Percentiles rank a stretch among this genome's conserved stretches.
phyloP scores from a whole-genome alignment of 306 rosid species.

The Psophocarpus tetragonolobus region DNA sequence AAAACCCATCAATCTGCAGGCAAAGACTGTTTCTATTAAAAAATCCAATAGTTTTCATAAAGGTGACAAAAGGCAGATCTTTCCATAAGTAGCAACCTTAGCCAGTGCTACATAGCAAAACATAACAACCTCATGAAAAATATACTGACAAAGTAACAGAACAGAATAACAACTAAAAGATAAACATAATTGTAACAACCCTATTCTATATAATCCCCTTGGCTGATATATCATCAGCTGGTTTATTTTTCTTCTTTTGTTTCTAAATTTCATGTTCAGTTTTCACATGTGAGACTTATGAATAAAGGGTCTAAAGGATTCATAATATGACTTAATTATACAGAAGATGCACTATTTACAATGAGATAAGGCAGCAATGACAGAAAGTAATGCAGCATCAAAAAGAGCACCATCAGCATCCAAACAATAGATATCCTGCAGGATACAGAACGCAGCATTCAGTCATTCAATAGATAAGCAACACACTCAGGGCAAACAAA shows the following conservation, averaged over 20 bases:
- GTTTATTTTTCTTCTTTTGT: background rate
- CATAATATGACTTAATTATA: constrained; percentile 14
- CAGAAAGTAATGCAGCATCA: constrained; percentile 88
- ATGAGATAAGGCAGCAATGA: constrained; percentile 78
- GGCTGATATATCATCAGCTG: background rate
- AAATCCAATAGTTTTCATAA: too few species aligned
- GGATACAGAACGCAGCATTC: constrained; percentile 17
- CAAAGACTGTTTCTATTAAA: too few species aligned
- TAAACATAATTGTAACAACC: background rate
- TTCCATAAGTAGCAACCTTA: too few species aligned
- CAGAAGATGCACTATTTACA: constrained; percentile 53
- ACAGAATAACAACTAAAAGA: background rate
- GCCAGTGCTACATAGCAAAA: background rate
- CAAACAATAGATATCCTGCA: constrained; percentile 89
- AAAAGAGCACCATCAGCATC: constrained; percentile 91
- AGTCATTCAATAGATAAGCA: constrained; percentile 16
- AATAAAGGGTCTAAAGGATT: background rate
- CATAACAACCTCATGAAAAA: background rate
- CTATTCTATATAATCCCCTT: background rate
- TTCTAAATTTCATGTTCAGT: background rate
- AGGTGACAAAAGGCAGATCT: too few species aligned
- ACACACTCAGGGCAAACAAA: constrained; percentile 22
- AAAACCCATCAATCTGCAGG: too few species aligned
- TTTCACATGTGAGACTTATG: background rate
- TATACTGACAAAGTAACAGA: background rate